Base-by-base conservation (phyloP, 2,329 filamentous ascomycete genomes). In the Sarocladium strictum region DNA sequence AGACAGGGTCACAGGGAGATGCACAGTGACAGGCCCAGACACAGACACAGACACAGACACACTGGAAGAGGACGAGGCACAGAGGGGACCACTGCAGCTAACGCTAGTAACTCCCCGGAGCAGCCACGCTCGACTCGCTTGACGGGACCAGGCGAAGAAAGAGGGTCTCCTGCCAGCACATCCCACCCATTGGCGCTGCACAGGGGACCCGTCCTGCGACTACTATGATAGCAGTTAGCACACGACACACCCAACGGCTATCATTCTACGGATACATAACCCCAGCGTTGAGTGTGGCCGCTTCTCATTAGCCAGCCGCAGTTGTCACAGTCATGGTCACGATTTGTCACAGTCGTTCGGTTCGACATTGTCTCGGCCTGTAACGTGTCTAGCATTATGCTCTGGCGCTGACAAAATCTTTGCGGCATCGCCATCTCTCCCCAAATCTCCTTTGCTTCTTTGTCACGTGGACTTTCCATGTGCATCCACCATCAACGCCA, bases 101-200 rank as follows among this genome's bases (percentile, higher is more conserved):
- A n/a, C n/a, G n/a, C n/a, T n/a, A n/a, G n/a, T n/a, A n/a, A n/a
- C n/a, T n/a, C n/a, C n/a, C n/a, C 35, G 17, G 35, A 38, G 35
- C 35, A 32, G 7, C 6, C 29, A 32, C 12, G 29, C 6, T 6
- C 7, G 35, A 38, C 6, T 5, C 35, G 15, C 35, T 38, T 7
- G 35, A 15, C 15, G 17, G 29, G 29, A 32, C 29, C 29, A 32
- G 29, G 12, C 29, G 29, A 32, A 32, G 29, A 15, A 15, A 33
- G 35, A 32, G 35, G 35, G 35, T 38, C 35, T 15, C 35, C 35
- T 38, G 35, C 35, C 35, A 43, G 40, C 40, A 43, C 21, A 43
- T 43, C 40, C 40, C 40, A 43, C 40, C 40, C 40, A 43, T 19
- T 24, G 40, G n/a, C n/a, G n/a, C n/a, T n/a, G n/a, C n/a, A n/a